phyloP scores from a whole-genome alignment of 2,329 filamentous ascomycete species.

The Fusarium mexicanum region DNA sequence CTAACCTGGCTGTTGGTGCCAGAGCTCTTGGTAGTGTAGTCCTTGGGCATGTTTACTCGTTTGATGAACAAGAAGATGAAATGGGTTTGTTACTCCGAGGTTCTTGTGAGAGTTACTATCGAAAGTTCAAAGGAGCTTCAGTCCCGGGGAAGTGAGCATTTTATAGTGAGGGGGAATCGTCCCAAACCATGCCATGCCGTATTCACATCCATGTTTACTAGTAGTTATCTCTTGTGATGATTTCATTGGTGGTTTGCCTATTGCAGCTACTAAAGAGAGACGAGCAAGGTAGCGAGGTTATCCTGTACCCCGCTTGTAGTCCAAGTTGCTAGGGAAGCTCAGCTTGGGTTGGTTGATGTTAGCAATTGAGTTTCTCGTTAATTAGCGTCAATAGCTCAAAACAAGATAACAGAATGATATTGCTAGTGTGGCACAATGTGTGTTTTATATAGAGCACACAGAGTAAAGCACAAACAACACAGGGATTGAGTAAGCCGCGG shows the following conservation, averaged over 20 bases:
- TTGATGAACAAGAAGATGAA: background rate
- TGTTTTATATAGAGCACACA: background rate
- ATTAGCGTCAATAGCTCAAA: background rate
- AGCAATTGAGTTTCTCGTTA: background rate
- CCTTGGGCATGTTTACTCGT: constrained; percentile 27
- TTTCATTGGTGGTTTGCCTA: constrained; percentile 8
- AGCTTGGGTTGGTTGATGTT: background rate
- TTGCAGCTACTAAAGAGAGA: background rate
- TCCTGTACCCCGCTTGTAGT: background rate
- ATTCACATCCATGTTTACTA: background rate
- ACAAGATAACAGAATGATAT: no score
- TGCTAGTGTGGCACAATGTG: background rate
- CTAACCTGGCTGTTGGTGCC: constrained; percentile 72
- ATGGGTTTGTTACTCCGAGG: background rate
- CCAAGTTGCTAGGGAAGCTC: background rate
- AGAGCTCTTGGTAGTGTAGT: constrained; percentile 57
- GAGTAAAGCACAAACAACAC: background rate
- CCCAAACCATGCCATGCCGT: background rate
- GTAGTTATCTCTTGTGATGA: background rate
- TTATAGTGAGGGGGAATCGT: background rate
- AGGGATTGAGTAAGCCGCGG: background rate
- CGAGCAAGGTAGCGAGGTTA: background rate
- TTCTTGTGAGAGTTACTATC: background rate
- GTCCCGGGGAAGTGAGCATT: background rate
- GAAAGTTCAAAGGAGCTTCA: background rate